phyloP scores from a whole-genome alignment of 2,329 filamentous ascomycete genomes.

The Raffaelea ambrosiae region DNA sequence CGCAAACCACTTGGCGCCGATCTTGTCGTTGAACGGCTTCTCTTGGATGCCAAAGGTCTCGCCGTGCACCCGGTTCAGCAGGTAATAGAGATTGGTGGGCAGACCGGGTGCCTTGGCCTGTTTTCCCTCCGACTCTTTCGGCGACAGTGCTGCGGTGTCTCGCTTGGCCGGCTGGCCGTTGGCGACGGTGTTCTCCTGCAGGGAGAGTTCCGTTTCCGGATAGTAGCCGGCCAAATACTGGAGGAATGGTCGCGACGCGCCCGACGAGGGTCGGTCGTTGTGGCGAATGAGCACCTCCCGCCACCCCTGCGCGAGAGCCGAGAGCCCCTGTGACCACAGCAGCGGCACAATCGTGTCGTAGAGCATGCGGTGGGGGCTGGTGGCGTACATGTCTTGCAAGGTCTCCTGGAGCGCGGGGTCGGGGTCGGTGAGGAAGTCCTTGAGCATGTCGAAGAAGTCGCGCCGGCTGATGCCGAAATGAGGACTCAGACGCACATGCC shows the following conservation, averaged over 20 bases:
- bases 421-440: conserved; percentile 29
- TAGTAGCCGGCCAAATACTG: conserved; percentile 38
- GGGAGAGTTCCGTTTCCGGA: conserved; percentile 26
- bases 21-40: conserved; percentile 53
- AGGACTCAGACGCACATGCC: conserved; percentile 38
- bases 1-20: conserved; percentile 77
- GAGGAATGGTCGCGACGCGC: conserved; percentile 38
- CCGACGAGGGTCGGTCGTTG: conserved; percentile 31
- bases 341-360: conserved; percentile 45
- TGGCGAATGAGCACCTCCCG: conserved; percentile 30
- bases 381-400: conserved; percentile 36
- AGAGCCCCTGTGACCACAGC: conserved; percentile 38
- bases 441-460: conserved; percentile 32
- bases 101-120: background rate
- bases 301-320: conserved; percentile 37
- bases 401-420: conserved; percentile 27
- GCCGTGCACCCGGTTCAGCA: conserved; percentile 26
- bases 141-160: background rate
- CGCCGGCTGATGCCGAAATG: conserved; percentile 33
- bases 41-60: conserved; percentile 28
- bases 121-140: background rate
- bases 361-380: conserved; percentile 31
- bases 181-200: conserved; percentile 25
- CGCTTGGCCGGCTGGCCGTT: background rate
- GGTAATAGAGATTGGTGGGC: conserved; percentile 8